These are phyloP conservation scores for Aciculosporium take DNA, from an alignment of 2,329 filamentous ascomycete species.

Conservation along the genomic window DNA sequence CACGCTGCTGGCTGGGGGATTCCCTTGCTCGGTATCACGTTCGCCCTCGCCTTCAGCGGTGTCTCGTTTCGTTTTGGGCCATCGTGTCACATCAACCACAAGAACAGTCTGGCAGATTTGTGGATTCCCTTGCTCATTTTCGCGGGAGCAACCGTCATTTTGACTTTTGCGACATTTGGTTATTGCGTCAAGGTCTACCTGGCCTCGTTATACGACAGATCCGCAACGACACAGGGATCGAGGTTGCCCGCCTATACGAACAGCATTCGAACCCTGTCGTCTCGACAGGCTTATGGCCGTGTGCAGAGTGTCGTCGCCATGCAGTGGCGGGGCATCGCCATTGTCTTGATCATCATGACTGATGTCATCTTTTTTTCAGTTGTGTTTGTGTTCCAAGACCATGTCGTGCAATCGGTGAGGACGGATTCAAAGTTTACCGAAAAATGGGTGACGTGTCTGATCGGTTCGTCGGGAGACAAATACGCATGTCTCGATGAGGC, in stretches of 20 bases:
- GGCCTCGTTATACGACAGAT: constrained; percentile 62
- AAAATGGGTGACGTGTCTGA: constrained; percentile 63
- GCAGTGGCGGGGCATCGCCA: constrained; percentile 86
- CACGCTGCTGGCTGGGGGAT: constrained; percentile 74
- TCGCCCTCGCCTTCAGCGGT: constrained; percentile 72
- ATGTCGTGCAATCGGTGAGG: constrained; percentile 46
- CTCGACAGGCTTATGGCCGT: constrained; percentile 75
- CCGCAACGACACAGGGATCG: constrained; percentile 55
- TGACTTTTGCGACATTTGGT: constrained; percentile 72
- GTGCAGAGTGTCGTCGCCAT: constrained; percentile 75
- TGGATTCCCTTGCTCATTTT: constrained; percentile 83
- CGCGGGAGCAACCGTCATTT: constrained; percentile 57
- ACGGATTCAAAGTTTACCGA: constrained; percentile 38
- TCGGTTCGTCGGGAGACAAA: constrained; percentile 39
- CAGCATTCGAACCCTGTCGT: constrained; percentile 64
- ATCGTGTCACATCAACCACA: constrained; percentile 89
- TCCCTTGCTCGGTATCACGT: constrained; percentile 57
- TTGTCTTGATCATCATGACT: constrained; percentile 77
- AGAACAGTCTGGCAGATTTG: constrained; percentile 67
- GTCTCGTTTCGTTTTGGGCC: constrained; percentile 88
- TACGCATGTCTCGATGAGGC: constrained; percentile 50
- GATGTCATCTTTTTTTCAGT: constrained; percentile 92
- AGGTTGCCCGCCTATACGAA: constrained; percentile 55
- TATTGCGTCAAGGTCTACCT: constrained; percentile 96
- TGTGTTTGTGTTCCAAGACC: constrained; percentile 79